Conservation (phyloP, 352 stramenopile genomes). For the Blastocystis sp. region DNA sequence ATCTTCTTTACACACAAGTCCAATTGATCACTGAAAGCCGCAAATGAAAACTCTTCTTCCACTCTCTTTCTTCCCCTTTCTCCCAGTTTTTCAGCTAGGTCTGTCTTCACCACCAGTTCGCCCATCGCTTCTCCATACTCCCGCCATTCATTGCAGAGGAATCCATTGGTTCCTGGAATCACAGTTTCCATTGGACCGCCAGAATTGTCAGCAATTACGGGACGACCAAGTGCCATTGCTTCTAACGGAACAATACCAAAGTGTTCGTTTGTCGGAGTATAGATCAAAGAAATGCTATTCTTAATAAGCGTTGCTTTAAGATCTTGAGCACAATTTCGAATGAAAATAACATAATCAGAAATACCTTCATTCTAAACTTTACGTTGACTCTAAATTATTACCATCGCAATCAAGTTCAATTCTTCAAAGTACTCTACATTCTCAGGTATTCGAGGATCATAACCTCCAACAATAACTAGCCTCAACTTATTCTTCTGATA, state of each 20-base stretch:
- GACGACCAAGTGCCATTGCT: conserved; percentile 89
- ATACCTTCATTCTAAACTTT: conserved; percentile 70
- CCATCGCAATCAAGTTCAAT: conserved; percentile 77
- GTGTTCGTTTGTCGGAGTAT: conserved; percentile 93
- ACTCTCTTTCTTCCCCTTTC: neutral
- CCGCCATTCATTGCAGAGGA: conserved; percentile 74
- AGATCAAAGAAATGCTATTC: conserved; percentile 78
- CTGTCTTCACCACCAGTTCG: conserved; percentile 16
- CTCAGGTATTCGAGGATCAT: conserved; percentile 89
- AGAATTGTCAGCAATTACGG: conserved; percentile 87
- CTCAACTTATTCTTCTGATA: conserved; percentile 70
- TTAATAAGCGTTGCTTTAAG: conserved; percentile 68
- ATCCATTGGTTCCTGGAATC: conserved; percentile 80
- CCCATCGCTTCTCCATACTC: conserved; percentile 51
- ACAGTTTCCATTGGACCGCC: conserved; percentile 94
- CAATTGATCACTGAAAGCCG: conserved; percentile 48
- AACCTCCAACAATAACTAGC: conserved; percentile 89
- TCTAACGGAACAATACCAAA: conserved; percentile 98
- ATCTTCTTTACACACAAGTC: conserved; percentile 21
- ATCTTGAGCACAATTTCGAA: conserved; percentile 70
- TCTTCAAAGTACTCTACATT: conserved; percentile 90
- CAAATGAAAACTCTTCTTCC: conserved; percentile 38
- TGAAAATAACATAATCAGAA: conserved; percentile 69
- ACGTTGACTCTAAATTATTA: neutral
- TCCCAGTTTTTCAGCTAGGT: conserved; percentile 31